A percentile compares a stretch with the other conserved stretches of the same genome.
Evolutionary conservation across 768 basidiomycete species (phyloP).

Genomic region (Cyclocybe aegerita): DNA sequence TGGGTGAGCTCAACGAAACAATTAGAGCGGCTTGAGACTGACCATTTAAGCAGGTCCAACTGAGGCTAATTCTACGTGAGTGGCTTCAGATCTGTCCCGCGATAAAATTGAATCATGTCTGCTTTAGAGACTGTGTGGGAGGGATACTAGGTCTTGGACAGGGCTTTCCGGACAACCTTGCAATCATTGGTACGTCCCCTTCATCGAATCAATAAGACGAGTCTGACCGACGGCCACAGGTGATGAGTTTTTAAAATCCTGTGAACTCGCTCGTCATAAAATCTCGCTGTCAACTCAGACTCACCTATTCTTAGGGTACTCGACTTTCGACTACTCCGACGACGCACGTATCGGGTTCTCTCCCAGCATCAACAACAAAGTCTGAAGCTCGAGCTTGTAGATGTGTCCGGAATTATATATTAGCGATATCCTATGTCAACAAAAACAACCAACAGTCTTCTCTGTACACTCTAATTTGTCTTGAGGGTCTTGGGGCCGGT

Average conservation of each 20-base stretch:
- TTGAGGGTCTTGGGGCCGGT: conserved; percentile 23
- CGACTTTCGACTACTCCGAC: conserved; percentile 58
- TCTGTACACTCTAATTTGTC: conserved; percentile 13
- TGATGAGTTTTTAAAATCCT: conserved; percentile 67
- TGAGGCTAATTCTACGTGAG: conserved; percentile 23
- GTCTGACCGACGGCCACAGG: conserved; percentile 28
- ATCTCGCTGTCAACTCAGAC: background rate
- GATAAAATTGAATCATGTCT: background rate
- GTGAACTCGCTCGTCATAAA: conserved; percentile 32
- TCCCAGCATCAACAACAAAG: conserved; percentile 48
- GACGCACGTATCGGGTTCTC: conserved; percentile 57
- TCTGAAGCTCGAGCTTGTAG: background rate
- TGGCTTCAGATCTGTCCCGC: background rate
- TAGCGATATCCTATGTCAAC: no score
- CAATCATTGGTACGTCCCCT: conserved; percentile 50
- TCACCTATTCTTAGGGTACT: conserved; percentile 45
- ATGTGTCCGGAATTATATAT: background rate
- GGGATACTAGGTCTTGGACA: conserved; percentile 48
- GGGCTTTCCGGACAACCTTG: conserved; percentile 49
- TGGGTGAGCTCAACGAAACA: conserved; percentile 33
- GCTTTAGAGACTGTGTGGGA: conserved; percentile 50
- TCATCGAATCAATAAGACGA: background rate
- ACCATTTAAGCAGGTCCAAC: conserved; percentile 19
- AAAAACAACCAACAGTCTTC: no score
- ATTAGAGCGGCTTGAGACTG: background rate